phyloP scores from a whole-genome alignment of 345 rosid genomes.

The Pseudoturritis turrita region DNA sequence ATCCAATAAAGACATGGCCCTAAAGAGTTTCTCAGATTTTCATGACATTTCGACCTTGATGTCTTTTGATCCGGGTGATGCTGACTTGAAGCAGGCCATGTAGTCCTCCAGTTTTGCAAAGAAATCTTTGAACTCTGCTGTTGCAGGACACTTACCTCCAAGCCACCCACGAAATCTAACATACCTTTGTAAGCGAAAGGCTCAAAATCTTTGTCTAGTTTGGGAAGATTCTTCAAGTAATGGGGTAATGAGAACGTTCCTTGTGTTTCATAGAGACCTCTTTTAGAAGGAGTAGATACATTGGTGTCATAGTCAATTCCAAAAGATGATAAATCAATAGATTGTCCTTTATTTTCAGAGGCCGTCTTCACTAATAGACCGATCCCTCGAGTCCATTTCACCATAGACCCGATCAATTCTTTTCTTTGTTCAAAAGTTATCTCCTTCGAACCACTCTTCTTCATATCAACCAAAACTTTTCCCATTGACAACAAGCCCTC shows the following conservation, averaged over 20 bases:
- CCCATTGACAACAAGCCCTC: constrained; percentile 3
- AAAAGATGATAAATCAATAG: constrained; percentile 13
- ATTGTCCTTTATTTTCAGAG: constrained; percentile 7
- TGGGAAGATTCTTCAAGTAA: background rate
- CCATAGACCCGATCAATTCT: background rate
- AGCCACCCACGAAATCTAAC: background rate
- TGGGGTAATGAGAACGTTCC: background rate
- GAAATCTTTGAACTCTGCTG: background rate
- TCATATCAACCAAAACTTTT: background rate
- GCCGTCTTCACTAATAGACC: background rate
- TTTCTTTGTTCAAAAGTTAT: constrained; percentile 11
- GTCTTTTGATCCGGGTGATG: background rate
- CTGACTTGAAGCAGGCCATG: background rate
- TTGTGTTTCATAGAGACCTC: background rate
- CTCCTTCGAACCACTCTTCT: constrained; percentile 3
- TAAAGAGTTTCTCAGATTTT: background rate
- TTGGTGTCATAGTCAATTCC: constrained; percentile 11
- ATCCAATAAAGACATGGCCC: background rate
- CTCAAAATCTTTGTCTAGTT: background rate
- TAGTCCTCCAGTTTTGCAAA: background rate
- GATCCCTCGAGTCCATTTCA: constrained; percentile 3
- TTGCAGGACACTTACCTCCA: background rate
- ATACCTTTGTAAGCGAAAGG: background rate
- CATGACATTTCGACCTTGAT: background rate
- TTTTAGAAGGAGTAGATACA: background rate